Percentiles rank a stretch among this genome's conserved stretches.
These are phyloP conservation scores for Lentinus tigrinus DNA, from an alignment of 768 basidiomycete species.

Conservation along the genomic window DNA sequence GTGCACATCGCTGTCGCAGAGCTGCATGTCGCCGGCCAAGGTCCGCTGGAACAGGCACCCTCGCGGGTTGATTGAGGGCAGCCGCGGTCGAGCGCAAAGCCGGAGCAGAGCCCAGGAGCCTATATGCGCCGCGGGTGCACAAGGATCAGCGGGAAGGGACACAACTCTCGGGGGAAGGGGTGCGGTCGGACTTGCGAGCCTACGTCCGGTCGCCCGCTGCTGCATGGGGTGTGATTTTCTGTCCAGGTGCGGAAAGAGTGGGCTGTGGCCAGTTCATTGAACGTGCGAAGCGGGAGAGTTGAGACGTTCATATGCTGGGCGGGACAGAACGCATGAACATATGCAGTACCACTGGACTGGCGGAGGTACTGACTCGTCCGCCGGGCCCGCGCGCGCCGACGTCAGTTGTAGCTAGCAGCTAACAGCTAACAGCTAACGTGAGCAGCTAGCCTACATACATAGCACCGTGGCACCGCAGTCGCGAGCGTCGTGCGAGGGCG, in stretches of 20 bases:
- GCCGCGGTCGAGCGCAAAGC: background rate
- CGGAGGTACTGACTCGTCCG: too few species aligned
- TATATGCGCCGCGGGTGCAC: background rate
- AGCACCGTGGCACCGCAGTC: background rate
- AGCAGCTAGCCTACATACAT: too few species aligned
- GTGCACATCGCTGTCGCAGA: background rate
- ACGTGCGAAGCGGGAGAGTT: background rate
- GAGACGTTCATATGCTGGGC: background rate
- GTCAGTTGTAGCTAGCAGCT: too few species aligned
- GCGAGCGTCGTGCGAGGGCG: background rate
- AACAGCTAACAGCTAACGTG: too few species aligned
- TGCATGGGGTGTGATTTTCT: too few species aligned
- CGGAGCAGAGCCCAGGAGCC: background rate
- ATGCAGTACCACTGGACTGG: too few species aligned
- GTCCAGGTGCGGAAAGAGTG: background rate
- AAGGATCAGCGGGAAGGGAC: too few species aligned
- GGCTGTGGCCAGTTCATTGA: background rate
- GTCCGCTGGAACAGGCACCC: slow-evolving; percentile 1
- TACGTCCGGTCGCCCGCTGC: background rate
- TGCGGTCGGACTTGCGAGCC: background rate
- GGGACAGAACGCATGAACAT: too few species aligned
- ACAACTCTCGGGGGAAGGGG: background rate
- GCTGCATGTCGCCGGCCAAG: background rate
- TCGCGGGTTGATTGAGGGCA: background rate
- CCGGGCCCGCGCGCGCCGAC: slow-evolving; percentile 1